Evolutionary conservation across 192 early-diverging fungal species (phyloP).

Genomic region (Mycoemilia scoparia): DNA sequence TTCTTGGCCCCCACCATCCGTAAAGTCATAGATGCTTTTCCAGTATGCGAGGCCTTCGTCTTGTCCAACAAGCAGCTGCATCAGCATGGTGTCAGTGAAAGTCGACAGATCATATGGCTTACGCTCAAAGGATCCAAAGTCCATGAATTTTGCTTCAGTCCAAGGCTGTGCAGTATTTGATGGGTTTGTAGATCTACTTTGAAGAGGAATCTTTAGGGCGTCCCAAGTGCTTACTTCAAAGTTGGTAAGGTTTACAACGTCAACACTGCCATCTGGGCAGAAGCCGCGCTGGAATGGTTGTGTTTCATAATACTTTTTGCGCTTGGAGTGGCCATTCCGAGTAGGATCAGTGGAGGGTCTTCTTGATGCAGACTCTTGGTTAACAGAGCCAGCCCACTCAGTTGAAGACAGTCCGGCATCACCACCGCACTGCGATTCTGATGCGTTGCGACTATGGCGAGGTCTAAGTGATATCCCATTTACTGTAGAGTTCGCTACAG

Average conservation of each 20-base stretch:
- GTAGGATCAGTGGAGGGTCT: no score
- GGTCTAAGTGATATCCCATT: slow-evolving; percentile 2
- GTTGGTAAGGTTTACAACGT: slow-evolving; percentile 7
- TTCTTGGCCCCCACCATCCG: slow-evolving; percentile 15
- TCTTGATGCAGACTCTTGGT: no score
- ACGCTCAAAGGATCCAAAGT: slow-evolving; percentile 11
- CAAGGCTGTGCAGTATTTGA: neutral
- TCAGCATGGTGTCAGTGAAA: neutral
- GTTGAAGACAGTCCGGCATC: slow-evolving; percentile 6
- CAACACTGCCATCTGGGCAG: slow-evolving; percentile 13
- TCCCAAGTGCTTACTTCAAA: slow-evolving; percentile 1
- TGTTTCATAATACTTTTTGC: slow-evolving; percentile 9
- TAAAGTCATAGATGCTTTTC: slow-evolving; percentile 25
- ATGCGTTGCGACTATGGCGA: slow-evolving; percentile 1
- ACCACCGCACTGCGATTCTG: slow-evolving; percentile 2
- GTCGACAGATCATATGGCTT: neutral
- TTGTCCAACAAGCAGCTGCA: slow-evolving; percentile 7
- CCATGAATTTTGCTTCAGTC: slow-evolving; percentile 2
- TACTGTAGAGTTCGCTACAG: neutral
- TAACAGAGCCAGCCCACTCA: no score
- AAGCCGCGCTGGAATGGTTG: slow-evolving; percentile 16
- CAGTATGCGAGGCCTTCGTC: slow-evolving; percentile 29
- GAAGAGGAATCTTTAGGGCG: slow-evolving; percentile 4
- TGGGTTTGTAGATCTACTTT: neutral
- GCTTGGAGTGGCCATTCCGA: slow-evolving; percentile 9